Evolutionary conservation across 306 rosid genomes (phyloP).

Genomic region (Alnus glutinosa): DNA sequence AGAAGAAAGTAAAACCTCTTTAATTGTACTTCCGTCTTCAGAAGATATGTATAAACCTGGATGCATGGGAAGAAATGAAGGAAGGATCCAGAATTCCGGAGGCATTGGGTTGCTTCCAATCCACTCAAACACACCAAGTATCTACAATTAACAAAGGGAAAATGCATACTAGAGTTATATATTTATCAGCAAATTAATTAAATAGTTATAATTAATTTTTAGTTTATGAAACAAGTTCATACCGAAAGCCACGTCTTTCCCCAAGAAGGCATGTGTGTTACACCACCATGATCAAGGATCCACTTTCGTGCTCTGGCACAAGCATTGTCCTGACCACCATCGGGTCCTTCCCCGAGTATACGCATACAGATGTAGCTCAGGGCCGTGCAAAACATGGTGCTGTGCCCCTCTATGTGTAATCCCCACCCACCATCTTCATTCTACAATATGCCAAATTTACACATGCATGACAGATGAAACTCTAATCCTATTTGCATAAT

Average conservation of each 20-base stretch:
- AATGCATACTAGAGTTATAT: background rate
- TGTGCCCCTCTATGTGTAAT: slow-evolving; percentile 70
- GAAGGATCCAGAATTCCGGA: slow-evolving; percentile 82
- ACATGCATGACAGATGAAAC: no score
- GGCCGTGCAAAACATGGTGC: slow-evolving; percentile 70
- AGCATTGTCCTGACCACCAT: slow-evolving; percentile 60
- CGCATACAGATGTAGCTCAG: slow-evolving; percentile 66
- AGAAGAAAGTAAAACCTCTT: no score
- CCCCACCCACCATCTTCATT: slow-evolving; percentile 95
- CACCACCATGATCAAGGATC: slow-evolving; percentile 73
- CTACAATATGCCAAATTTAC: slow-evolving; percentile 24
- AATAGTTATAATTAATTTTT: no score
- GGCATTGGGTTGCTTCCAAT: slow-evolving; percentile 75
- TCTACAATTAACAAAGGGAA: slow-evolving; percentile 24
- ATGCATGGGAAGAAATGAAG: slow-evolving; percentile 75
- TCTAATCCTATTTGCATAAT: no score
- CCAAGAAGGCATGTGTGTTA: slow-evolving; percentile 72
- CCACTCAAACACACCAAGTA: slow-evolving; percentile 75
- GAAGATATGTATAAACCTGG: slow-evolving; percentile 40
- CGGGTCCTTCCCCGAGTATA: slow-evolving; percentile 66
- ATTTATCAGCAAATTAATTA: background rate
- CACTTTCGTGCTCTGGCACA: slow-evolving; percentile 66
- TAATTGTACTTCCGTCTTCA: no score
- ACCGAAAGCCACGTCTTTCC: slow-evolving; percentile 92
- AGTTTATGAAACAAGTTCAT: background rate